Percentiles rank a stretch among this genome's conserved stretches.
These are phyloP conservation scores for Phytophthora citricola DNA, from an alignment of 352 stramenopile species.

Conservation along the genomic window DNA sequence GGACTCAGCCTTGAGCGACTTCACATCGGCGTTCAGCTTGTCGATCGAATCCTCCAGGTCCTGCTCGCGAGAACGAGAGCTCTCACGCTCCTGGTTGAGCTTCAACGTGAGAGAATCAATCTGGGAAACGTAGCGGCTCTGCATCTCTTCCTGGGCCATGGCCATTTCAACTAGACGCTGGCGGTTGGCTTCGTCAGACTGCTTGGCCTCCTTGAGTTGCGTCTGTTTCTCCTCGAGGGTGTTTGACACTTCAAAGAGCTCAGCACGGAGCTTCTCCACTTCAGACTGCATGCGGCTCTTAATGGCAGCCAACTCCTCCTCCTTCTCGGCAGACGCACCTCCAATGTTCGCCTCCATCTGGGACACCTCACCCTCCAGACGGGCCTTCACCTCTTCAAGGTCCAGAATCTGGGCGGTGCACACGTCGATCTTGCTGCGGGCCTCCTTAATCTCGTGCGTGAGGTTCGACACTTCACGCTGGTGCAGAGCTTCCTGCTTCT, in stretches of 20 bases:
- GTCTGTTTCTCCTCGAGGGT: conserved; percentile 43
- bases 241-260: conserved; percentile 37
- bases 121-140: conserved; percentile 44
- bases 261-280: conserved; percentile 34
- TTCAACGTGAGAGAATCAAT: conserved; percentile 51
- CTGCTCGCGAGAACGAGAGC: conserved; percentile 47
- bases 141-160: conserved; percentile 51
- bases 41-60: conserved; percentile 46
- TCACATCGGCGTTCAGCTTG: conserved; percentile 43
- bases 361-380: conserved; percentile 47
- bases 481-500: conserved; percentile 39
- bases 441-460: conserved; percentile 54
- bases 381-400: conserved; percentile 45
- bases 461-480: conserved; percentile 47
- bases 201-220: conserved; percentile 41
- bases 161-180: conserved; percentile 51
- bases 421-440: conserved; percentile 43
- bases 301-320: conserved; percentile 32
- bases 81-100: conserved; percentile 56
- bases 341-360: conserved; percentile 47
- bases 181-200: conserved; percentile 45
- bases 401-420: conserved; percentile 42
- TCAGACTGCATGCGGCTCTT: conserved; percentile 39
- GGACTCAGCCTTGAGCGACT: conserved; percentile 42
- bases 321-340: conserved; percentile 37